Evolutionary conservation across 768 basidiomycete species (phyloP).

Genomic region (Suillus ampliporus): DNA sequence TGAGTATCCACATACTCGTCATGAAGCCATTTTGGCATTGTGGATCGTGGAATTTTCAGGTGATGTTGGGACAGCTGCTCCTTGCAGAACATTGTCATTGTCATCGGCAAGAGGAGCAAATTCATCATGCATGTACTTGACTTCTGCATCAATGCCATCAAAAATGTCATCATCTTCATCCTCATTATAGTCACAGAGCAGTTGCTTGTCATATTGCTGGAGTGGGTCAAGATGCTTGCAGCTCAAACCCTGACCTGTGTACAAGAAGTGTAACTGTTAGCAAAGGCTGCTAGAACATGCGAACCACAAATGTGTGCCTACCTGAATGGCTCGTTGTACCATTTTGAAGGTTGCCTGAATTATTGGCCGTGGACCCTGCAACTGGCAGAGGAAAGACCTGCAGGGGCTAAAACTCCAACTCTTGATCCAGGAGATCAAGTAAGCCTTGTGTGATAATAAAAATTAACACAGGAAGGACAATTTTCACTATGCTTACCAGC

Average conservation of each 20-base stretch:
- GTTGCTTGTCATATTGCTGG: too few relatives aligned
- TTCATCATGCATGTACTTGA: background rate
- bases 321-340: too few relatives aligned
- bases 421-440: too few relatives aligned
- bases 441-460: background rate
- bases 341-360: too few relatives aligned
- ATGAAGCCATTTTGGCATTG: constrained; percentile 7
- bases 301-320: background rate
- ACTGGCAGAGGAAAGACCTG: background rate
- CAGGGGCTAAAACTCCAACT: too few relatives aligned
- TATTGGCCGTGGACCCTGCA: background rate
- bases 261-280: constrained; percentile 2
- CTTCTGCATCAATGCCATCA: too few relatives aligned
- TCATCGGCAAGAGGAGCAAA: background rate
- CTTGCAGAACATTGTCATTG: background rate
- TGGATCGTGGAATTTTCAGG: background rate
- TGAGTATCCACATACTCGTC: background rate
- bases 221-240: too few relatives aligned
- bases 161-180: background rate
- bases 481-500: too few relatives aligned
- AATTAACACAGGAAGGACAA: too few relatives aligned
- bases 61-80: background rate
- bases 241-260: background rate
- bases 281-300: background rate
- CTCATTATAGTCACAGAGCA: background rate